Evolutionary conservation across 1,139 yeast species (phyloP).

Genomic region (Suhomyces bribrorum): DNA sequence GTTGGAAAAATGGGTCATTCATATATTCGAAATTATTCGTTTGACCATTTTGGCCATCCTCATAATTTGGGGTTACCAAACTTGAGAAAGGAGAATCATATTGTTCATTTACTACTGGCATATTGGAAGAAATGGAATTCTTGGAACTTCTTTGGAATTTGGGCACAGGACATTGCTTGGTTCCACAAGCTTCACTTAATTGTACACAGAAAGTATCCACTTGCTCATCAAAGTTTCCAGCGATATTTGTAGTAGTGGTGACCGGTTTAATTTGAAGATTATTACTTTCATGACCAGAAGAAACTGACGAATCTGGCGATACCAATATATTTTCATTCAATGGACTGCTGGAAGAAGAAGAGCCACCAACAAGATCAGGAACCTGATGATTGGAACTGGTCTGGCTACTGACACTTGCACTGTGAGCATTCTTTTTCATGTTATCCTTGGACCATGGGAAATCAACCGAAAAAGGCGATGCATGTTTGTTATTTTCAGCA

Average conservation of each 20-base stretch:
- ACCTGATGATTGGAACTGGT: slow-evolving; percentile 18
- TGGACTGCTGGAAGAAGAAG: slow-evolving; percentile 40
- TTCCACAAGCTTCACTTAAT: slow-evolving; percentile 82
- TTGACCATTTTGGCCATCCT: slow-evolving; percentile 2
- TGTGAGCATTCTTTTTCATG: slow-evolving; percentile 12
- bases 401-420: slow-evolving; percentile 8
- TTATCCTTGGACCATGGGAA: slow-evolving; percentile 40
- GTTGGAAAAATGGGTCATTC: slow-evolving; percentile 33
- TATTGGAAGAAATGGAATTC: slow-evolving; percentile 6
- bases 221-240: slow-evolving; percentile 41
- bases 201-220: slow-evolving; percentile 70
- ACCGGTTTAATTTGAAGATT: slow-evolving; percentile 13
- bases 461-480: slow-evolving; percentile 22
- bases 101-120: slow-evolving; percentile 6
- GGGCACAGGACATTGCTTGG: slow-evolving; percentile 70
- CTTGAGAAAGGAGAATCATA: slow-evolving; percentile 24
- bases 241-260: slow-evolving; percentile 16
- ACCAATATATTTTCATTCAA: slow-evolving; percentile 41
- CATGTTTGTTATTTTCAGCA: not conserved
- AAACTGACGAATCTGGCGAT: slow-evolving; percentile 37
- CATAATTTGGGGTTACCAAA: slow-evolving; percentile 20
- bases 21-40: slow-evolving; percentile 17
- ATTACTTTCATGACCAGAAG: slow-evolving; percentile 12
- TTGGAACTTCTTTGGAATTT: slow-evolving; percentile 32
- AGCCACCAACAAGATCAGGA: slow-evolving; percentile 39